Conservation (phyloP, 176 grass and related monocot genomes). For the Phoenix roebelenii region DNA sequence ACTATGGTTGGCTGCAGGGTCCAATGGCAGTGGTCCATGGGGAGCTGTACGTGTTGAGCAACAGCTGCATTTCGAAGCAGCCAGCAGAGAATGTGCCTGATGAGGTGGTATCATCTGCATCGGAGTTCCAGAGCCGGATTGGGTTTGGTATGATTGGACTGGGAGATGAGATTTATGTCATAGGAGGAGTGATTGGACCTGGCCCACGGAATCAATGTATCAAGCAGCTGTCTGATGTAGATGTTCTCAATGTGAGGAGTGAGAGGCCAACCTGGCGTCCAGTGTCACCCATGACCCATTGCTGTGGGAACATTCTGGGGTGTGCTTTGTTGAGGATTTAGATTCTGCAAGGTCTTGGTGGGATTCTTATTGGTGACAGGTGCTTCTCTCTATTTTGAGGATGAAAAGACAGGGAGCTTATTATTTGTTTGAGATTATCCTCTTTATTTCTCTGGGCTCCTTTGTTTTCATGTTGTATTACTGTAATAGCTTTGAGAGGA, state of each 20-base stretch:
- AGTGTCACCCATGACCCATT: conserved; percentile 73
- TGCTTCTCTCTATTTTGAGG: no score
- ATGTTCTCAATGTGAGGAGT: conserved; percentile 67
- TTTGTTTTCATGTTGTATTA: conserved; percentile 5
- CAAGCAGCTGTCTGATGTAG: conserved; percentile 71
- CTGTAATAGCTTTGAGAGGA: conserved; percentile 3
- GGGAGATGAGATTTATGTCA: conserved; percentile 60
- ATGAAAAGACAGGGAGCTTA: no score
- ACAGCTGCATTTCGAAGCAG: conserved; percentile 90
- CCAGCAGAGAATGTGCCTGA: conserved; percentile 49
- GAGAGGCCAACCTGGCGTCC: conserved; percentile 79
- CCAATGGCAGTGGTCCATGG: conserved; percentile 76
- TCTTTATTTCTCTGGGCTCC: neutral
- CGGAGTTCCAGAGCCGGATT: conserved; percentile 88
- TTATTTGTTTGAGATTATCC: neutral
- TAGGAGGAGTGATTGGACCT: conserved; percentile 89
- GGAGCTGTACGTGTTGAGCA: conserved; percentile 82
- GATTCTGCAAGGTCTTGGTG: neutral
- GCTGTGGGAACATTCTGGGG: conserved; percentile 68
- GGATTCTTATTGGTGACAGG: no score
- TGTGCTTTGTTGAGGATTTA: conserved; percentile 87
- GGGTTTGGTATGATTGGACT: conserved; percentile 86
- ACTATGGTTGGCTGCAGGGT: conserved; percentile 83
- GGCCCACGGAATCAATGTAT: conserved; percentile 94
- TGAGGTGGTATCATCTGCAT: conserved; percentile 79